Evolutionary conservation across 2,329 filamentous ascomycete species (phyloP), one percentile per base, ranked within the genome.

Genomic region (Lithohypha guttulata): DNA sequence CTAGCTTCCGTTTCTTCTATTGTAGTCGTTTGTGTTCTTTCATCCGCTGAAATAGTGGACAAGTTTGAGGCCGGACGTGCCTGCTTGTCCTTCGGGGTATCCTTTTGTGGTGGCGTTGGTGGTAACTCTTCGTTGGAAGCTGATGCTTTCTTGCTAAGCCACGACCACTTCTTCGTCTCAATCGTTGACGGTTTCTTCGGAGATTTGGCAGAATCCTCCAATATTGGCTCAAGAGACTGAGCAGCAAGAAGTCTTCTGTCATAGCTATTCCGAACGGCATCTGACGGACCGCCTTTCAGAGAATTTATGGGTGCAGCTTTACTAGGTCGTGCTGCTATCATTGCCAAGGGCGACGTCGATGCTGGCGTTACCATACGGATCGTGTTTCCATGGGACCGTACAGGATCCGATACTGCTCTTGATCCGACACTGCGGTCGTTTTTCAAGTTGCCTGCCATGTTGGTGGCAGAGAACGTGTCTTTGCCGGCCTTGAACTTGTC

Each of bases 341-440:
- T 58, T 20, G 56, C 55, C 18, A 64, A 59, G 4, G 61, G 63
- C 3, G 58, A 62, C 7, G 65, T 52, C 3, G 70, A 67, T 23
- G 69, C 70, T 7, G 66, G 63, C 19, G 69, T 64, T 2, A 79
- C 73, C 46, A 78, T 59, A 9, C 75, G 66, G 29, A 79, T 73
- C 0, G 73, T 77, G 20, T 62, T 57, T 8, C 49, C 51, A 14
- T 37, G 35, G 15, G 22, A 27, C 23, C 42, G 47, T 17, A 49
- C 43, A 28, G 53, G 46, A 36, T 64, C 60, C 11, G 51, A 48
- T 7, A 49, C 45, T 42, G 57, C 62, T 27, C 59, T 57, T 56
- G 4, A 33, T 33, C 0, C 6, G 21, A 43, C 23, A 6, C 41
- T 40, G n/a, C 44, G 43, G 18, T 40, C 37, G 5, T 39, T 44